Evolutionary conservation across 768 basidiomycete species (phyloP), one percentile per base, ranked within the genome.

Genomic region (Tephrocybe sp.): DNA sequence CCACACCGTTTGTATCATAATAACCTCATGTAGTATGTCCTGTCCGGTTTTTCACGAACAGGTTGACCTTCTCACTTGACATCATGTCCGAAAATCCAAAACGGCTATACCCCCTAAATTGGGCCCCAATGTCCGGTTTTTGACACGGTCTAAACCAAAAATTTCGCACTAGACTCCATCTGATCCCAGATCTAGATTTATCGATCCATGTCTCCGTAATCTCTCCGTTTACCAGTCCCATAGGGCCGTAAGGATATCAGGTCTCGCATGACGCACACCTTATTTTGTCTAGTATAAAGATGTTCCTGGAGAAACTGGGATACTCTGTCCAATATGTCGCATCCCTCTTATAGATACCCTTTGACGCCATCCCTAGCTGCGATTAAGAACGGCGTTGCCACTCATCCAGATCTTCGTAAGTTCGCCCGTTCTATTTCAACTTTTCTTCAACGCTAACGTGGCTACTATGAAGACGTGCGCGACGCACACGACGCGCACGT

Each of bases 401-500:
- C 77, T 1, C 78, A 79, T 58, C 78, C 78, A 39, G 71, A 73
- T 30, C 73, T 79, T 49, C 78, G 78, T 78, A 62, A 26, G 25
- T 5, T 11, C 37, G 28, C 5, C 41, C 12, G 3, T 17, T 20
- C 18, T 6, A 39, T 8, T 9, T 12, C 38, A n/a, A n/a, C 18
- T 17, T 6, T 12, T 4, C 34, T 15, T 36, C 28, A 30, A n/a
- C 15, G 4, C 38, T 39, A 21, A 39, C 38, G 9, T 38, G 24
- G 46, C 46, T 5, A 30, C 11, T 5, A 28, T 26, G 3, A 39
- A 91, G 89, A 90, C 61, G 78, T 90, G 28, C 83, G 88, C 14
- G 86, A 90, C 65, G 86, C 86, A n/a, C 78, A 80, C 53, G 88
- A 91, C 63, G 88, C 88, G 2, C 87, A 90, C 59, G 71, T 85